Evolutionary conservation across 371 early-diverging fungal species (phyloP).

Genomic region (Umbelopsis sp.): DNA sequence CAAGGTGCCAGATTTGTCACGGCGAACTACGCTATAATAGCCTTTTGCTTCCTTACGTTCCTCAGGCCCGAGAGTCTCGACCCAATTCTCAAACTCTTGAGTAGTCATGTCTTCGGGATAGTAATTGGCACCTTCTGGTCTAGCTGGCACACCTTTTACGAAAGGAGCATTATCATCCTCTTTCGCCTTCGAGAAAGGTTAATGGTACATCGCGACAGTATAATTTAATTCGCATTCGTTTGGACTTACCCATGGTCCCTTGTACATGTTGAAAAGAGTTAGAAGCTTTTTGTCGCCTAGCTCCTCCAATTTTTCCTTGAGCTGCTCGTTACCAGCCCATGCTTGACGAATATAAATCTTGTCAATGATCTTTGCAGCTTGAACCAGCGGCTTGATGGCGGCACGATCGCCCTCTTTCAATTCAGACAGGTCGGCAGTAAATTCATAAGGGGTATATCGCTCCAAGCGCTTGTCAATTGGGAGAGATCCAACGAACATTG

Average conservation of each 20-base stretch:
- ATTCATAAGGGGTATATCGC: conserved; percentile 59
- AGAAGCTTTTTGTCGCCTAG: conserved; percentile 43
- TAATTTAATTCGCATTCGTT: not conserved
- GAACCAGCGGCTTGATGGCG: conserved; percentile 69
- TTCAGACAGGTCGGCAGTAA: conserved; percentile 63
- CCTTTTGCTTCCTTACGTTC: conserved; percentile 64
- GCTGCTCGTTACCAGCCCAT: conserved; percentile 70
- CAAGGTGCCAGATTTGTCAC: conserved; percentile 43
- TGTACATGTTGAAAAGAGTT: conserved; percentile 67
- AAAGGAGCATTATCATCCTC: conserved; percentile 64
- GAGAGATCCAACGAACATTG: conserved; percentile 21
- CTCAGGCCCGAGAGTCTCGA: conserved; percentile 45
- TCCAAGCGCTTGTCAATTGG: conserved; percentile 33
- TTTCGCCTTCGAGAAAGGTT: conserved; percentile 28
- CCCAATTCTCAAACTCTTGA: conserved; percentile 70
- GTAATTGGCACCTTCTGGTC: conserved; percentile 72
- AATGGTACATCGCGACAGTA: not conserved
- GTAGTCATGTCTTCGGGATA: conserved; percentile 81
- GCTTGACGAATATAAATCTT: conserved; percentile 71
- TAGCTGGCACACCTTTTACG: conserved; percentile 59
- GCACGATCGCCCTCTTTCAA: conserved; percentile 62
- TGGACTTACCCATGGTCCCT: conserved; percentile 72
- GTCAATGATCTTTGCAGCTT: conserved; percentile 67
- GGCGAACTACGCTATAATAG: conserved; percentile 68
- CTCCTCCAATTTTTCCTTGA: conserved; percentile 53